Evolutionary conservation across 768 basidiomycete genomes (phyloP).

Genomic region (Termitomyces bulborhizus): DNA sequence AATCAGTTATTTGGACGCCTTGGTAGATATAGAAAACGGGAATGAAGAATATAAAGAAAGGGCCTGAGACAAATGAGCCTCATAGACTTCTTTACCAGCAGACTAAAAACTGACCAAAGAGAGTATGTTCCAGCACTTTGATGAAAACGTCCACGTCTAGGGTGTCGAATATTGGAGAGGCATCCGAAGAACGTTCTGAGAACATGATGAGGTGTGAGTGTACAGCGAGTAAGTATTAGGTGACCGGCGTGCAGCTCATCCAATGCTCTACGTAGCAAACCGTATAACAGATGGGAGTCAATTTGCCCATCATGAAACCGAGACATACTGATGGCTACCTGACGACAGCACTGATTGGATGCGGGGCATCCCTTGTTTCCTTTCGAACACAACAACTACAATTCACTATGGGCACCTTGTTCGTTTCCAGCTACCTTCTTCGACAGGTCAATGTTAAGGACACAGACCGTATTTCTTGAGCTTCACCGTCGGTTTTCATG

Average conservation of each 20-base stretch:
- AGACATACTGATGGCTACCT: no score
- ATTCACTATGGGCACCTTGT: no score
- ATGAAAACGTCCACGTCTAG: conserved; percentile 74
- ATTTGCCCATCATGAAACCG: no score
- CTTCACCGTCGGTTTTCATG: conserved; percentile 34
- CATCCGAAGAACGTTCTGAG: conserved; percentile 22
- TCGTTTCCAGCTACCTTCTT: no score
- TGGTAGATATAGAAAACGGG: conserved; percentile 77
- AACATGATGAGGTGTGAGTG: conserved; percentile 4
- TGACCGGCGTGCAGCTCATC: conserved; percentile 21
- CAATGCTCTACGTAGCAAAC: not conserved
- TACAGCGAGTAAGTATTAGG: not conserved
- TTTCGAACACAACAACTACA: no score
- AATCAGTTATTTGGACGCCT: conserved; percentile 45
- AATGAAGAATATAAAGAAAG: conserved; percentile 78
- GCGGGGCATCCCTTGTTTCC: no score
- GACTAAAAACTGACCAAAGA: conserved; percentile 54
- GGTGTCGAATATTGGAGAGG: conserved; percentile 55
- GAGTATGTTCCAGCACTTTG: conserved; percentile 73
- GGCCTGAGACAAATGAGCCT: conserved; percentile 42
- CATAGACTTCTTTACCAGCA: not conserved
- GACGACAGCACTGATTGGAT: no score
- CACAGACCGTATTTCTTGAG: conserved; percentile 14
- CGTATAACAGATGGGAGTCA: not conserved
- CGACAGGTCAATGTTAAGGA: no score